Base-by-base conservation (phyloP, 179 eudicot species). In the Vitellaria paradoxa region DNA sequence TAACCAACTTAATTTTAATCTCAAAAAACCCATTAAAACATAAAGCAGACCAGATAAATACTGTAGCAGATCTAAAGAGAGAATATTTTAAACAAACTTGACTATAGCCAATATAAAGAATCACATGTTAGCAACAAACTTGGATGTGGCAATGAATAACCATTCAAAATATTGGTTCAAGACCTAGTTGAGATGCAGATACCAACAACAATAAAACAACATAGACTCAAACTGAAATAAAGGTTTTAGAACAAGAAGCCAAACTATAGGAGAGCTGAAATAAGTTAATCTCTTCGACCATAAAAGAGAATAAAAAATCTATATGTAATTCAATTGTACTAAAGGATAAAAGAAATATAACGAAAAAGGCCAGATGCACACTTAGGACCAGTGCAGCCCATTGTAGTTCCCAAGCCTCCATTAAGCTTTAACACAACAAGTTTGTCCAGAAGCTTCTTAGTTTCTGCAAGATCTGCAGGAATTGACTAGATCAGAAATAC, bases 311-410 rank as follows among this genome's bases (percentile, higher is more conserved):
- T 17, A 21, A 42, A 21, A 23, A 24, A 65, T 26, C 5, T 65
- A 65, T 14, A 14, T 11, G 8, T 15, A 55, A 50, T 50, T 20
- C 7, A 21, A n/a, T 12, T n/a, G 14, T 14, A n/a, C 21, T 37
- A 49, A 49, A 47, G 40, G 24, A 50, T 46, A 42, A 6, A n/a
- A 14, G 6, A n/a, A 47, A 52, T 0, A 75, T 30, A 82, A 74
- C 24, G 46, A 18, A 63, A 21, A 42, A 50, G 12, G 55, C 12
- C 11, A 15, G 65, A 42, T 70, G 65, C 79, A 61, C 92, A 96
- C 99, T 96, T 96, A 30, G 99, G 99, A 74, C 99, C 99, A 79
- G 97, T 96, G 65, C 99, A 96, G 11, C 99, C 99, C 99, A 96
- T 96, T 66, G 99, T 96, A 10, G 99, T 96, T 82, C 99, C 99